Evolutionary conservation across 1,284 basidiomycete genomes (phyloP), one percentile per base, ranked within the genome.

Genomic region (Trichosporon asahii): DNA sequence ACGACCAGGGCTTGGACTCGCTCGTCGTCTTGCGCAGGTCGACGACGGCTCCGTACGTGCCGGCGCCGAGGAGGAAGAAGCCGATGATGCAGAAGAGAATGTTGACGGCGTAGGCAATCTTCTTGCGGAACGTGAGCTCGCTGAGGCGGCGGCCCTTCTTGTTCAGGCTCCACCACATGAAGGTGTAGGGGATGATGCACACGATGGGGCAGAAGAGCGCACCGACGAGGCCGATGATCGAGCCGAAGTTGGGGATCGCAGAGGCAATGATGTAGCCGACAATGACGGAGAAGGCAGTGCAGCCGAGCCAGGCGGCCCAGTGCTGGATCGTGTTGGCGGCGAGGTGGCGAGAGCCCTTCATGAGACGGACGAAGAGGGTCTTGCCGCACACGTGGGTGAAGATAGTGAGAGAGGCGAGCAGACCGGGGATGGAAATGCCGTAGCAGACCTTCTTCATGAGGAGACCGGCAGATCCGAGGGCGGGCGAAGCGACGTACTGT

Each of bases 331-430:
- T 89, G 73, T 89, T 88, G 21, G 83, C 84, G 73, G 88, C 85
- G 68, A 90, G 78, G 78, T 90, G 89, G n/a, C 79, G 79, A 11
- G 87, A 85, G 71, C 86, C 85, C 15, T 88, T 85, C 76, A 90
- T 88, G 68, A 88, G 72, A 12, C 89, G 86, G 69, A 90, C 85
- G 76, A 90, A 90, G 67, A 90, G 75, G 65, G 88, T 86, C 77
- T 90, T 90, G 44, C 88, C 87, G 15, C 87, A 86, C n/a, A 79
- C 72, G 68, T 79, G 79, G 63, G 71, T 74, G 70, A 79, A 79
- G 63, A 83, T 68, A 35, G 77, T 75, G 44, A 74, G 73, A 15
- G 74, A 74, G 29, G 79, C 78, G 60, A 82, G 68, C 14, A 84
- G 73, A 21, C 78, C 79, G 4, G 78, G 80, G 18, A 83, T 63